phyloP scores from a whole-genome alignment of 768 basidiomycete species.

The Mycena vitilis region DNA sequence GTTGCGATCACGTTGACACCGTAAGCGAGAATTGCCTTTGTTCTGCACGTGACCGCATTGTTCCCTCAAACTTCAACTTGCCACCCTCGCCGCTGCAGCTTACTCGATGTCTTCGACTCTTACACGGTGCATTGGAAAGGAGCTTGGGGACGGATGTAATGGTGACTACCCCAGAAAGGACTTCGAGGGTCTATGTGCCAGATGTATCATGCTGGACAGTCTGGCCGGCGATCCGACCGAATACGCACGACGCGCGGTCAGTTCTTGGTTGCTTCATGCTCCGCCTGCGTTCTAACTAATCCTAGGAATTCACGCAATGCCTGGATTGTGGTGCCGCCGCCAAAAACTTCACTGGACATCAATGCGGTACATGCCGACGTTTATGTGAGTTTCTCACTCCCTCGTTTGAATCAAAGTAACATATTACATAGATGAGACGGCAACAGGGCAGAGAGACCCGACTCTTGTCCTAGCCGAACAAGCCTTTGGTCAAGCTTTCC shows the following conservation, averaged over 20 bases:
- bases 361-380: constrained; percentile 15
- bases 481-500: not conserved
- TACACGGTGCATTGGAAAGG: not conserved
- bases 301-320: not conserved
- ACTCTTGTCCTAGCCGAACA: constrained; percentile 3
- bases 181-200: constrained; percentile 6
- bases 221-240: not conserved
- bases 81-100: not conserved
- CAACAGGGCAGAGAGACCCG: constrained; percentile 1
- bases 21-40: too few relatives aligned
- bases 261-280: not conserved
- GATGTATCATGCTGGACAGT: constrained; percentile 15
- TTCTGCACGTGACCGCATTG: too few relatives aligned
- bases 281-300: not conserved
- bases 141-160: constrained; percentile 7
- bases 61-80: too few relatives aligned
- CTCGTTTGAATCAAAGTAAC: not conserved
- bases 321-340: not conserved
- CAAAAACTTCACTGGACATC: not conserved
- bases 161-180: constrained; percentile 16
- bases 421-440: not conserved
- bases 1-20: too few relatives aligned
- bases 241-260: not conserved
- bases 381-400: not conserved
- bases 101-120: not conserved